Conservation (phyloP, 805 yeast species). For the Metschnikowia orientalis region DNA sequence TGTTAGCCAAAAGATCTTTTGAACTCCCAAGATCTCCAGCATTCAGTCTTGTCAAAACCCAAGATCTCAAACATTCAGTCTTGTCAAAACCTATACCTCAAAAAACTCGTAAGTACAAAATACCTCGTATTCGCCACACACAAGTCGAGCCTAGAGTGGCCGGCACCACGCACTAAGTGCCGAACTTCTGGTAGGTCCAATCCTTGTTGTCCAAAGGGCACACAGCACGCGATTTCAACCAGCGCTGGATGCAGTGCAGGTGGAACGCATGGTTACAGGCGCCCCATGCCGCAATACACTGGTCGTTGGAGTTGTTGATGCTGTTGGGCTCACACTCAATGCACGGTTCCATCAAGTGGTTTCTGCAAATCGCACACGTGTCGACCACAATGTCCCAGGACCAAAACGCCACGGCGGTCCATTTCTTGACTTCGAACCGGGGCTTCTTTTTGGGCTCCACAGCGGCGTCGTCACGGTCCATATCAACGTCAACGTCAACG, state of each 20-base stretch:
- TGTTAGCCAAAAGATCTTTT: too few species aligned
- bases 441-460: slow-evolving; percentile 42
- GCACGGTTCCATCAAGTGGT: slow-evolving; percentile 97
- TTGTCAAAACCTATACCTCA: too few species aligned
- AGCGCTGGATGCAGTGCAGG: slow-evolving; percentile 90
- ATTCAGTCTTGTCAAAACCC: too few species aligned
- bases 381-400: slow-evolving; percentile 95
- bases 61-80: too few species aligned
- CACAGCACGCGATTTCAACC: slow-evolving; percentile 92
- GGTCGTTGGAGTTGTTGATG: slow-evolving; percentile 51
- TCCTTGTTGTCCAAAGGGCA: slow-evolving; percentile 95
- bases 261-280: slow-evolving; percentile 98
- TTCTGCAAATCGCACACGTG: slow-evolving; percentile 96
- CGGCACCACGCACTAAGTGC: slow-evolving; percentile 46
- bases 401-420: slow-evolving; percentile 99
- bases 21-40: too few species aligned
- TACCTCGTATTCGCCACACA: too few species aligned
- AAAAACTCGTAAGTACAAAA: too few species aligned
- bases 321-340: slow-evolving; percentile 91
- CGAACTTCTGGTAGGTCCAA: slow-evolving; percentile 72
- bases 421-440: slow-evolving; percentile 88
- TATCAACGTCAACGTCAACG: slow-evolving; percentile 7
- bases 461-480: slow-evolving; percentile 19
- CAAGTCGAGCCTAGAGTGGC: too few species aligned
- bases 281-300: slow-evolving; percentile 97